These are phyloP conservation scores for Zygoascus biomembranicola DNA, from an alignment of 805 yeast genomes.

Conservation along the genomic window DNA sequence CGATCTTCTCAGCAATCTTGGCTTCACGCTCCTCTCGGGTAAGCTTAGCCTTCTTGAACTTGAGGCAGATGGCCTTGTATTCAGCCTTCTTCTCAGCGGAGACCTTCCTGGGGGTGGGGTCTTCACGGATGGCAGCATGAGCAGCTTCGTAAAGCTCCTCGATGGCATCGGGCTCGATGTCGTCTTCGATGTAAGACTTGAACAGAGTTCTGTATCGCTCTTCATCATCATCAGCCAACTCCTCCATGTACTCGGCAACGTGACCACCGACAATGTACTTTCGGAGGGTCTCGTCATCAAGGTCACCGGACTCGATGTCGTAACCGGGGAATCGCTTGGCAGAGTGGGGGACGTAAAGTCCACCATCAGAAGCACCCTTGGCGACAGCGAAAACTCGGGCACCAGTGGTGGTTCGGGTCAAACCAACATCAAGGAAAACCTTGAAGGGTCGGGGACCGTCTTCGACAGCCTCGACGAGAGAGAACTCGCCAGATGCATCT, in stretches of 20 bases:
- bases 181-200: conserved; percentile 95
- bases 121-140: conserved; percentile 92
- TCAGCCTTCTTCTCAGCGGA: conserved; percentile 94
- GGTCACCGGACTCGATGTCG: conserved; percentile 98
- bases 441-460: conserved; percentile 99
- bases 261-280: conserved; percentile 99
- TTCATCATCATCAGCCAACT: conserved; percentile 99
- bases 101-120: conserved; percentile 86
- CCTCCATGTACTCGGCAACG: conserved; percentile 99
- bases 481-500: conserved; percentile 99
- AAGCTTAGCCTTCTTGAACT: conserved; percentile 81
- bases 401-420: conserved; percentile 99
- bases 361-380: conserved; percentile 99
- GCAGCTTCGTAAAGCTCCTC: conserved; percentile 95
- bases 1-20: conserved; percentile 87
- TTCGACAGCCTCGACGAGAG: conserved; percentile 98
- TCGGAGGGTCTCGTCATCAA: conserved; percentile 95
- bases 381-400: conserved; percentile 99
- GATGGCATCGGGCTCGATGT: conserved; percentile 90
- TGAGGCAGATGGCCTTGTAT: conserved; percentile 94
- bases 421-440: conserved; percentile 98
- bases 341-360: conserved; percentile 97
- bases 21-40: conserved; percentile 88
- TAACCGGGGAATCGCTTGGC: conserved; percentile 99
- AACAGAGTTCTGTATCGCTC: conserved; percentile 95